Evolutionary conservation across 352 stramenopile genomes (phyloP), one percentile per base, ranked within the genome.

Genomic region (Paralagenidium karlingii): DNA sequence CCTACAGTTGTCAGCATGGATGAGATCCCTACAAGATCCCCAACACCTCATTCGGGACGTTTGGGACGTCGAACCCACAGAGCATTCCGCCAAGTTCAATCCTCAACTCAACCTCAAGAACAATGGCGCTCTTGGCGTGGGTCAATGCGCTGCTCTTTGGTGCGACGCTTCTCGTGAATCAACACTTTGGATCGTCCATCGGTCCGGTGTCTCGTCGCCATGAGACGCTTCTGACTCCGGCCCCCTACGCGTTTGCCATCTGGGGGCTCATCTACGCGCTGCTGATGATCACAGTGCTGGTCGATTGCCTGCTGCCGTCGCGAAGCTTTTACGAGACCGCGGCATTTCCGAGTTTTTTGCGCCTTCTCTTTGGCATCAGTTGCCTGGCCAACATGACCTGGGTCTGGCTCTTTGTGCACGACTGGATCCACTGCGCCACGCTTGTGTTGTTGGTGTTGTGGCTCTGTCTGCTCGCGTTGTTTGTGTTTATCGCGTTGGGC

Each of bases 251-350:
- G 26, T 89, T 89, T 47, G 60, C 65, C 28, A 86, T 89, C 56
- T 89, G 76, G 71, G 60, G 71, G 1, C 41, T 89, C 33, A 89
- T 89, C 54, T 86, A 89, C 58, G 42, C 49, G 32, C 57, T 73
- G 58, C 55, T 89, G 51, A 58, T 64, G n/a, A 45, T 76, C 8
- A 67, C 56, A 8, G 63, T 85, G 5, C 47, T 77, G 20, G 53
- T 76, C 12, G 76, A 89, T 60, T 83, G 68, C 54, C 60, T 73
- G 37, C 78, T 55, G 49, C 56, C 76, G 21, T 58, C 67, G 25
- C 53, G 64, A 29, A 82, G 64, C 20, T 58, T 86, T 38, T 83
- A 68, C 50, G 47, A 56, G n/a, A 47, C 34, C n/a, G 44, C 67
- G 7, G 20, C 59, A n/a, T 57, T 79, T 50, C 57, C 70, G 26